Evolutionary conservation across 192 early-diverging fungal species (phyloP).

Genomic region (Spizellomyces sp.): DNA sequence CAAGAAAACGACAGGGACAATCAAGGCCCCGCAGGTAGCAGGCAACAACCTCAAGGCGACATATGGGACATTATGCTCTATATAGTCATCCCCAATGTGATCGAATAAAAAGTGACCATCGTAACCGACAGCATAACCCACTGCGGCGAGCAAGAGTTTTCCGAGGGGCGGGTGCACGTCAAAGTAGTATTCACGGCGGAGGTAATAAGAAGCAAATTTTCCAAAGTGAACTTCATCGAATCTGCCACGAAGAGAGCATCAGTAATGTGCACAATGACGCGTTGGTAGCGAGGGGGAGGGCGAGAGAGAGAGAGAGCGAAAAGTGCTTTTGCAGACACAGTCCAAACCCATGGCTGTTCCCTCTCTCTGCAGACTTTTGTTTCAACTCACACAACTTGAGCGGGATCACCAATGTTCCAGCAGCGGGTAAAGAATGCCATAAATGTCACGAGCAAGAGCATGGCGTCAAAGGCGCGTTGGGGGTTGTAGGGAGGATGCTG

Average conservation of each 20-base stretch:
- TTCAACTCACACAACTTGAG: constrained; percentile 52
- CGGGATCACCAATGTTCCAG: constrained; percentile 45
- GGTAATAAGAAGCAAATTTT: constrained; percentile 94
- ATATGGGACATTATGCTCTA: constrained; percentile 86
- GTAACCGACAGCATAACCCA: constrained; percentile 86
- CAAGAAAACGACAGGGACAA: constrained; percentile 76
- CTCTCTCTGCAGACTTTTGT: no score
- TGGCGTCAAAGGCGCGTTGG: no score
- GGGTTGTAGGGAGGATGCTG: no score
- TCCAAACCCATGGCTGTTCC: no score
- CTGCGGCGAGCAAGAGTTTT: constrained; percentile 84
- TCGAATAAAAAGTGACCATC: constrained; percentile 95
- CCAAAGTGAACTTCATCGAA: constrained; percentile 99
- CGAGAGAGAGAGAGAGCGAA: not conserved
- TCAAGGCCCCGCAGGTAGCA: constrained; percentile 76
- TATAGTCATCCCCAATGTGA: constrained; percentile 91
- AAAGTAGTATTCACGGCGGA: constrained; percentile 88
- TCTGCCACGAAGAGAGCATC: constrained; percentile 38
- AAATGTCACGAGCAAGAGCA: constrained; percentile 7
- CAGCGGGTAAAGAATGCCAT: constrained; percentile 42
- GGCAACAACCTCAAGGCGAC: constrained; percentile 79
- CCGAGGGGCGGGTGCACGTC: constrained; percentile 97
- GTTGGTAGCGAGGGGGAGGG: not conserved
- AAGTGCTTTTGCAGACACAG: no score
- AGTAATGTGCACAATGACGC: constrained; percentile 3